Conservation (phyloP, 768 basidiomycete genomes). For the Trametopsis cervina region DNA sequence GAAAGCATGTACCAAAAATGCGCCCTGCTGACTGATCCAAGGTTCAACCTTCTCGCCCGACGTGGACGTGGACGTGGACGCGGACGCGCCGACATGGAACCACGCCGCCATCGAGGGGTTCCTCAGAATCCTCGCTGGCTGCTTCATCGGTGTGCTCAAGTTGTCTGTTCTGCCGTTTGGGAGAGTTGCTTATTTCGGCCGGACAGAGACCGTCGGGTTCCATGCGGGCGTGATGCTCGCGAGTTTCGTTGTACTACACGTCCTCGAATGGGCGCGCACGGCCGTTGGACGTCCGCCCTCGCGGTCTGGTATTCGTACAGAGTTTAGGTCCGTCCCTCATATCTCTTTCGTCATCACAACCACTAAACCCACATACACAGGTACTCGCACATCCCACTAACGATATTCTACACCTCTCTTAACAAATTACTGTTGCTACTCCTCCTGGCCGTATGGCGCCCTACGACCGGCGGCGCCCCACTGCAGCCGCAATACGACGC, state of each 20-base stretch:
- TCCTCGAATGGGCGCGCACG: constrained; percentile 30
- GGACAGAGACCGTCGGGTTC: constrained; percentile 67
- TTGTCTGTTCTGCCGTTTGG: neutral
- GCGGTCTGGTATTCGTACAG: constrained; percentile 46
- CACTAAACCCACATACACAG: constrained; percentile 28
- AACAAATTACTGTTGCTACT: constrained; percentile 82
- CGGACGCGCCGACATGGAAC: constrained; percentile 37
- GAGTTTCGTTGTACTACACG: constrained; percentile 43
- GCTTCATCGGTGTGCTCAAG: constrained; percentile 44
- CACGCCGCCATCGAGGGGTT: constrained; percentile 43
- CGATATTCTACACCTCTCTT: constrained; percentile 75
- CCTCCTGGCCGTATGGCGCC: constrained; percentile 71
- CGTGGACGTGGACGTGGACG: constrained; percentile 8
- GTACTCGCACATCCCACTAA: constrained; percentile 70
- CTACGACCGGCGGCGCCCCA: constrained; percentile 9
- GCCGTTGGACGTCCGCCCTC: constrained; percentile 7
- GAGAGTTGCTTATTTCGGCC: neutral
- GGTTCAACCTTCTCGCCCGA: neutral
- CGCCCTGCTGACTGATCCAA: too few species aligned
- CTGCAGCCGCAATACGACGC: constrained; percentile 18
- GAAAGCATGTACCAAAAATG: too few species aligned
- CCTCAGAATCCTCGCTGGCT: constrained; percentile 56
- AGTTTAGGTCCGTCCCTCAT: constrained; percentile 45
- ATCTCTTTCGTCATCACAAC: constrained; percentile 7
- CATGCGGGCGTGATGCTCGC: constrained; percentile 59